A percentile compares a stretch with the other conserved stretches of the same genome.
Conservation (phyloP, 805 yeast genomes). For the Priceomyces castillae region DNA sequence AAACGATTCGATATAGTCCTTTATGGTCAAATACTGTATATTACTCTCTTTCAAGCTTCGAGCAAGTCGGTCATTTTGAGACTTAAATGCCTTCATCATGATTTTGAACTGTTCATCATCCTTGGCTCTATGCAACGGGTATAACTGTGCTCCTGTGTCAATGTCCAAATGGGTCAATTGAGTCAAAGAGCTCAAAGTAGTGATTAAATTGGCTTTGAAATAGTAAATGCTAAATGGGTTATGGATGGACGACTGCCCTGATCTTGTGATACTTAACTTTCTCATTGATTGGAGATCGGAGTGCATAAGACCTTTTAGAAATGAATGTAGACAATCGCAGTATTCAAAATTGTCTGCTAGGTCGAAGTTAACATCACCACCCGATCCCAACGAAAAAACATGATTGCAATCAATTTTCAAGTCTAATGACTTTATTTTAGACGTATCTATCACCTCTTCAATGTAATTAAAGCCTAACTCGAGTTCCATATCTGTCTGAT, state of each 20-base stretch:
- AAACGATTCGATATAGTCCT: constrained; percentile 12
- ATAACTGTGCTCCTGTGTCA: constrained; percentile 9
- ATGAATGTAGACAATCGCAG: constrained; percentile 8
- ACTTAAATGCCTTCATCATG: constrained; percentile 1
- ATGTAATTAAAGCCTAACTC: constrained; percentile 7
- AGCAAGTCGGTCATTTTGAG: constrained; percentile 1
- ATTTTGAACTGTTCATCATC: background rate
- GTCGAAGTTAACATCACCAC: background rate
- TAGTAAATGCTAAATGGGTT: constrained; percentile 9
- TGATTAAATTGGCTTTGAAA: constrained; percentile 7
- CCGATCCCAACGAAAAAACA: background rate
- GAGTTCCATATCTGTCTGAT: constrained; percentile 7
- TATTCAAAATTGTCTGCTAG: background rate
- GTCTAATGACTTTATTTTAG: constrained; percentile 1
- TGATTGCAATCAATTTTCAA: constrained; percentile 13
- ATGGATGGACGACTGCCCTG: constrained; percentile 5
- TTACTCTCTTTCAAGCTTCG: background rate
- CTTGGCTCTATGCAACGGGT: constrained; percentile 6
- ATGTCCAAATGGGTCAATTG: constrained; percentile 4
- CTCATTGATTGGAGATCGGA: background rate
- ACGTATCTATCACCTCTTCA: constrained; percentile 2
- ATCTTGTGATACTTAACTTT: constrained; percentile 2
- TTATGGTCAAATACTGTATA: constrained; percentile 1
- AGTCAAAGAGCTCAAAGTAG: background rate
- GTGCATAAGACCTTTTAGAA: constrained; percentile 4